phyloP scores from a whole-genome alignment of 805 yeast species.

The Vanderwaltozyma yarrowii region DNA sequence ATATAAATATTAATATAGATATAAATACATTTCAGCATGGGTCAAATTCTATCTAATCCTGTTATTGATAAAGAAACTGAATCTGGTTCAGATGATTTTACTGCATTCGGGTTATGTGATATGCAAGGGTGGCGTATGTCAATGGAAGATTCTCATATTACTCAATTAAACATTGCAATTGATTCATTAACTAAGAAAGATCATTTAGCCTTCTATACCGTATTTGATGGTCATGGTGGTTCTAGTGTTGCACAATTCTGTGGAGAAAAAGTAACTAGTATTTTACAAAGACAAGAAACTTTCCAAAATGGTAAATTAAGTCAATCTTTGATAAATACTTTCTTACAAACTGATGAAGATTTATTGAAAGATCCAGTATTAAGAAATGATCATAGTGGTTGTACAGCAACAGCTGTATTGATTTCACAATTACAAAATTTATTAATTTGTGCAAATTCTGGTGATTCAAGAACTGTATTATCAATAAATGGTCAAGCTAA shows the following conservation, averaged over 20 bases:
- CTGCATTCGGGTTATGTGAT: conserved; percentile 80
- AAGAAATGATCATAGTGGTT: conserved; percentile 83
- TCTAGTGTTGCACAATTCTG: conserved; percentile 81
- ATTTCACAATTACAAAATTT: conserved; percentile 41
- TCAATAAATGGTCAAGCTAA: conserved; percentile 79
- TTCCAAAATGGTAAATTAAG: conserved; percentile 41
- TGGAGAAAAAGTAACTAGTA: conserved; percentile 65
- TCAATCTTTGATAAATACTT: conserved; percentile 75
- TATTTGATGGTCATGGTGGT: conserved; percentile 98
- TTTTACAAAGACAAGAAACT: conserved; percentile 52
- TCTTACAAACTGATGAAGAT: conserved; percentile 74
- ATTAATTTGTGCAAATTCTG: conserved; percentile 81
- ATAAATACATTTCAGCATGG: conserved; percentile 45
- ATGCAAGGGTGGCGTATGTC: conserved; percentile 99
- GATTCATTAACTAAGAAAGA: conserved; percentile 25
- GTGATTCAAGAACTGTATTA: conserved; percentile 90
- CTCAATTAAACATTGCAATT: conserved; percentile 24
- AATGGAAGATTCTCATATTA: conserved; percentile 94
- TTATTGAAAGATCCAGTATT: conserved; percentile 59
- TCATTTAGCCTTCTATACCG: conserved; percentile 77
- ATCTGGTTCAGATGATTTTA: conserved; percentile 51
- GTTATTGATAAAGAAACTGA: conserved; percentile 63
- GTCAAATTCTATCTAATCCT: conserved; percentile 95
- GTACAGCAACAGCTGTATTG: conserved; percentile 88
- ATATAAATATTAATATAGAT: not conserved